Evolutionary conservation across 352 stramenopile genomes (phyloP).

Genomic region (Phytophthora palmivora): DNA sequence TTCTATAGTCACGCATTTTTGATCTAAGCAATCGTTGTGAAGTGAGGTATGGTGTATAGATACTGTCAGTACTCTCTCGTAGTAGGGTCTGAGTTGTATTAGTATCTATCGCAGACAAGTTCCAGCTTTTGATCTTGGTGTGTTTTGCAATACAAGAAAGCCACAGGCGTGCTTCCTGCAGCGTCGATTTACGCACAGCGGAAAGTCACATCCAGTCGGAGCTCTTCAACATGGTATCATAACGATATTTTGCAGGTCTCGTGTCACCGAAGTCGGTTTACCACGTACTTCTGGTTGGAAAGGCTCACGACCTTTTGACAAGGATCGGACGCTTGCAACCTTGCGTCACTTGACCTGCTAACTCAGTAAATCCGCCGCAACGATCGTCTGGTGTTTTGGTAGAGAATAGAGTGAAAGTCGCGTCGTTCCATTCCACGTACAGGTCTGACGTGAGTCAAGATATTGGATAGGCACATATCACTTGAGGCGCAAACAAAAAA

Average conservation of each 20-base stretch:
- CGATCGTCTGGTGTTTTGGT: slow-evolving; percentile 6
- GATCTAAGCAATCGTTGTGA: background rate
- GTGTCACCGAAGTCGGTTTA: slow-evolving; percentile 12
- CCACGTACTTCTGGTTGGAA: slow-evolving; percentile 14
- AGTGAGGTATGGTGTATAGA: background rate
- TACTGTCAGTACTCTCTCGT: slow-evolving; percentile 6
- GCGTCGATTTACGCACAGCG: background rate
- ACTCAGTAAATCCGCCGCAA: background rate
- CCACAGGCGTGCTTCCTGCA: background rate
- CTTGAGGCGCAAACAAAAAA: slow-evolving; percentile 7
- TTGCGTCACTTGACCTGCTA: slow-evolving; percentile 7
- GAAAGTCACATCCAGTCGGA: slow-evolving; percentile 5
- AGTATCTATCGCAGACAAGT: background rate
- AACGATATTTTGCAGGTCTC: background rate
- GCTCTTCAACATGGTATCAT: slow-evolving; percentile 9
- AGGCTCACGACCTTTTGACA: slow-evolving; percentile 8
- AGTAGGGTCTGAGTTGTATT: background rate
- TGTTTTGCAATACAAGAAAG: slow-evolving; percentile 4
- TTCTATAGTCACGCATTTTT: slow-evolving; percentile 30
- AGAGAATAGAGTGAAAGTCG: background rate
- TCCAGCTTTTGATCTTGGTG: slow-evolving; percentile 10
- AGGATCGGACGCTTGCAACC: slow-evolving; percentile 4
- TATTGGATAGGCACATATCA: slow-evolving; percentile 22
- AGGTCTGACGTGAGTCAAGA: slow-evolving; percentile 20
- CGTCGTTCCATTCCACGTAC: slow-evolving; percentile 27